phyloP scores from a whole-genome alignment of 371 early-diverging fungal genomes.

The Vairimorpha ceranae region DNA sequence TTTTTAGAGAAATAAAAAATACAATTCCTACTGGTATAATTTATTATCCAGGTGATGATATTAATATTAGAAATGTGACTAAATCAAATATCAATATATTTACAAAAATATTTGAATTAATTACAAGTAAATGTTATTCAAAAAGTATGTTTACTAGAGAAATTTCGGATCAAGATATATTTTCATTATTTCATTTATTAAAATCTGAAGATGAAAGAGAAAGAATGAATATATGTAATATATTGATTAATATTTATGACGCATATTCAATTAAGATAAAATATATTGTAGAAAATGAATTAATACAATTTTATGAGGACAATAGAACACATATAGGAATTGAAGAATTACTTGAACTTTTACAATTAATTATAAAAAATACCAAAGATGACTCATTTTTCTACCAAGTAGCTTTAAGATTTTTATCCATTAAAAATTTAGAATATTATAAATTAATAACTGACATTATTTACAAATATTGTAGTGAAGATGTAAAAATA shows the following conservation, averaged over 20 bases:
- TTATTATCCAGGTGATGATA: not conserved
- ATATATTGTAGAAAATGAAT: constrained; percentile 3
- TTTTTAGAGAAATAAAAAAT: constrained; percentile 5
- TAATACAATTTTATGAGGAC: not conserved
- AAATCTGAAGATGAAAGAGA: constrained; percentile 12
- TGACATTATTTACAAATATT: not conserved
- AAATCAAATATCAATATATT: constrained; percentile 1
- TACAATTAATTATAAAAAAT: not conserved
- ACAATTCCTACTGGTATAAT: not conserved
- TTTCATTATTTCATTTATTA: not conserved
- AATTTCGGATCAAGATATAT: not conserved
- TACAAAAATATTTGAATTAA: not conserved
- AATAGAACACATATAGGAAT: constrained; percentile 1
- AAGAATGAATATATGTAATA: not conserved
- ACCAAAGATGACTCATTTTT: not conserved
- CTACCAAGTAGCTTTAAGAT: not conserved
- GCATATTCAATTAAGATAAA: not conserved
- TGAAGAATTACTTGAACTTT: not conserved
- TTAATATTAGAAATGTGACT: not conserved
- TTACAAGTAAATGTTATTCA: not conserved
- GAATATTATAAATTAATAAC: not conserved
- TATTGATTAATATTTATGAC: not conserved
- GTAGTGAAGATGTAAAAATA: not conserved
- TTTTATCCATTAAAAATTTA: not conserved
- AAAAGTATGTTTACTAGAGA: not conserved